These are phyloP conservation scores for Dissophora ornata DNA, from an alignment of 192 early-diverging fungal species.

Conservation along the genomic window DNA sequence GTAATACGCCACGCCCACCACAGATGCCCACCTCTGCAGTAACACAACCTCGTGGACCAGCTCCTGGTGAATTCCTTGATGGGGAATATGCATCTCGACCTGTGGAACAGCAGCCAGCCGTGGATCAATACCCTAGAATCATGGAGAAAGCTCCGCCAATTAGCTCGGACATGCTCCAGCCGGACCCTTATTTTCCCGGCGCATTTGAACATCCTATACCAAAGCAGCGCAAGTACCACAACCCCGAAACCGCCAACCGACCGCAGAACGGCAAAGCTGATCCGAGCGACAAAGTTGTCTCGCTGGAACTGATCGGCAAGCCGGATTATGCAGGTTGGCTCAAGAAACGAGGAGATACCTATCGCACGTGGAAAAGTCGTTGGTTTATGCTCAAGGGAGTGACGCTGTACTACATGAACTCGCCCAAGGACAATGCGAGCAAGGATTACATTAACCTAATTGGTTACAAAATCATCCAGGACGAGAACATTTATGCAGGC, in stretches of 20 bases:
- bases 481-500: conserved; percentile 67
- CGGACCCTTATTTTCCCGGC: conserved; percentile 13
- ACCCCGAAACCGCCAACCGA: conserved; percentile 30
- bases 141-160: conserved; percentile 15
- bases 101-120: conserved; percentile 8
- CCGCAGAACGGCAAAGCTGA: conserved; percentile 35
- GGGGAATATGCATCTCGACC: conserved; percentile 4
- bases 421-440: conserved; percentile 58
- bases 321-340: conserved; percentile 73
- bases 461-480: conserved; percentile 70
- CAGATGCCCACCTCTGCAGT: conserved; percentile 23
- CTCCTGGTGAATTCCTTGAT: conserved; percentile 7
- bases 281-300: conserved; percentile 39
- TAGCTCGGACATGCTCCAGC: conserved; percentile 17
- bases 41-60: conserved; percentile 12
- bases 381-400: conserved; percentile 72
- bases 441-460: conserved; percentile 69
- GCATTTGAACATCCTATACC: conserved; percentile 22
- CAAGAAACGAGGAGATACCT: conserved; percentile 68
- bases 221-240: conserved; percentile 39
- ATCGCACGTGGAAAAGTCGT: conserved; percentile 70
- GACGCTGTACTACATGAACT: conserved; percentile 69
- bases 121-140: conserved; percentile 27
- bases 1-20: conserved; percentile 18
- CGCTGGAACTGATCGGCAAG: conserved; percentile 45